Base-by-base conservation (phyloP, 2,329 filamentous ascomycete genomes). In the Juglanconis oblonga region DNA sequence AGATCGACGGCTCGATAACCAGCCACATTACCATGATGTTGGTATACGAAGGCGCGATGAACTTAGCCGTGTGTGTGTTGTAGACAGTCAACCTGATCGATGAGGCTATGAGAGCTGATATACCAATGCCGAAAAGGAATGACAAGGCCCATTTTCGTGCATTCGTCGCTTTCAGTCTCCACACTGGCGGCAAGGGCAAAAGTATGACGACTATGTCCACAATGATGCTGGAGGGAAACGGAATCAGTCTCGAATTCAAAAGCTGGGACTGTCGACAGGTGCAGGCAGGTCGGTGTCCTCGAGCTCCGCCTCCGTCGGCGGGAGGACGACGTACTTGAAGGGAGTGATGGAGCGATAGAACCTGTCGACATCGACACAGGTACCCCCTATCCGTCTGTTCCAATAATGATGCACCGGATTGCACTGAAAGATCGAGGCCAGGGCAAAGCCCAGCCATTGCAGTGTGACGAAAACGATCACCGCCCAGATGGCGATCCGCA, bases 261-360 rank as follows among this genome's bases (percentile, higher is more conserved):
- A 24, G 24, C 24, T 24, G 24, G 24, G 24, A 24, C 24, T 24
- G 24, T 24, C 24, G 24, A 24, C 24, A 24, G 24, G 24, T 24
- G 24, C 24, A 24, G 24, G 24, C 24, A 24, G 24, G 24, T 24
- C 2, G 24, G 24, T 24, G 24, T 24, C 24, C 24, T 24, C 24
- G 24, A 24, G 24, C 24, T 24, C 24, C 24, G n/a, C 2, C 33
- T 51, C 10, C 5, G 49, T 50, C 3, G 33, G 7, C 11, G 4
- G 9, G 3, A 9, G n/a, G n/a, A 35, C 4, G 11, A 33, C 53
- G 31, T 36, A 55, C 53, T 62, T 62, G 49, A 62, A 62, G 36
- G 60, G 60, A 10, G 60, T 62, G 32, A 62, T 38, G 11, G 52
- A 50, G 7, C 60, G 52, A 44, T 62, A 62, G 49, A 59, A 62